Percentiles rank a stretch among this genome's conserved stretches.
phyloP scores from a whole-genome alignment of 441 rosid genomes.

The Hura crepitans region DNA sequence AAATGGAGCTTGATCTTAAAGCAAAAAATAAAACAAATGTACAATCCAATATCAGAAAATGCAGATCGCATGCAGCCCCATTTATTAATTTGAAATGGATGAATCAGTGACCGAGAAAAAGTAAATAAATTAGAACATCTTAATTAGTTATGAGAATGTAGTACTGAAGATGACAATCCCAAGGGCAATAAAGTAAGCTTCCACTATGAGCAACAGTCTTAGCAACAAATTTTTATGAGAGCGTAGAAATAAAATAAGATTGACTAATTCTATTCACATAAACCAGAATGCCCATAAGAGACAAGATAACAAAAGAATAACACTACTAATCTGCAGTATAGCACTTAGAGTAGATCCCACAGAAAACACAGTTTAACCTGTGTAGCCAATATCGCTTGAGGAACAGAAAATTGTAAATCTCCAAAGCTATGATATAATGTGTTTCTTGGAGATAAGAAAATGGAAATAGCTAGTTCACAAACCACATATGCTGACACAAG shows the following conservation, averaged over 20 bases:
- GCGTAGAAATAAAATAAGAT: too few species aligned
- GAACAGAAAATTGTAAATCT: background rate
- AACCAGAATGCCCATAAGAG: background rate
- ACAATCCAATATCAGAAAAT: background rate
- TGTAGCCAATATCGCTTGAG: background rate
- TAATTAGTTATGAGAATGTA: background rate
- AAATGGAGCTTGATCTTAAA: slow-evolving; percentile 2
- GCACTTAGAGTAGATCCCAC: background rate
- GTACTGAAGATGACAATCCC: background rate
- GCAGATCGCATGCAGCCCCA: too few species aligned
- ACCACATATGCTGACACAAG: background rate
- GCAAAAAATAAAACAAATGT: background rate
- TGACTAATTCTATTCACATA: background rate
- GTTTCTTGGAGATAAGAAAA: background rate
- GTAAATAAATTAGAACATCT: background rate
- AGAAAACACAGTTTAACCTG: background rate
- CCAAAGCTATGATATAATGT: background rate
- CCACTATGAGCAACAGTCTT: background rate
- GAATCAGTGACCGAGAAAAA: background rate
- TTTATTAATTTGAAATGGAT: background rate
- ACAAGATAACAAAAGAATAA: background rate
- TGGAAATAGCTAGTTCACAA: slow-evolving; percentile 1
- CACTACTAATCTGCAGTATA: background rate
- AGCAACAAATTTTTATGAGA: slow-evolving; percentile 1
- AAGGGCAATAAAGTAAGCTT: background rate